Conservation (phyloP, 371 early-diverging fungal species). For the Smittium culicis region DNA sequence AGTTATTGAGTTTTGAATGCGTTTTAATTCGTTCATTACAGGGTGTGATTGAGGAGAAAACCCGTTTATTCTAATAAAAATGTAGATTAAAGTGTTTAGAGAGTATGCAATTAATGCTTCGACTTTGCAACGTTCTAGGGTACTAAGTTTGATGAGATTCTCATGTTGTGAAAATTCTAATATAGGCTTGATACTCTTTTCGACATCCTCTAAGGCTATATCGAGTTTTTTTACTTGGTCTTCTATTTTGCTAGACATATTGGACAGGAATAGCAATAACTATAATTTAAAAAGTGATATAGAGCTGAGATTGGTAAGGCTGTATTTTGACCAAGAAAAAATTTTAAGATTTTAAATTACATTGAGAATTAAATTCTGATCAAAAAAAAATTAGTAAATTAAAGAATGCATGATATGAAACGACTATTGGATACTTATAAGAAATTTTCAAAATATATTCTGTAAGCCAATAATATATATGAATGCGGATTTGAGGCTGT, state of each 20-base stretch:
- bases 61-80: conserved; percentile 24
- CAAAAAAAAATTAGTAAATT: too few relatives aligned
- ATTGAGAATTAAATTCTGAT: too few relatives aligned
- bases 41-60: conserved; percentile 28
- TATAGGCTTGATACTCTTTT: conserved; percentile 16
- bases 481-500: too few relatives aligned
- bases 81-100: conserved; percentile 26
- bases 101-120: conserved; percentile 27
- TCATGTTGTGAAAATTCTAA: conserved; percentile 19
- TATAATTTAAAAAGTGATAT: too few relatives aligned
- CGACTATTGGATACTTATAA: too few relatives aligned
- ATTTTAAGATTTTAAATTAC: too few relatives aligned
- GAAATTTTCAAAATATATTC: too few relatives aligned
- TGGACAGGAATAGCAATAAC: too few relatives aligned
- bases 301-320: too few relatives aligned
- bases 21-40: conserved; percentile 26
- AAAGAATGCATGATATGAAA: too few relatives aligned
- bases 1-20: conserved; percentile 25
- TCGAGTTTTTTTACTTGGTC: conserved; percentile 23
- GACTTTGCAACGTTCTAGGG: conserved; percentile 25
- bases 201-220: conserved; percentile 17
- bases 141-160: conserved; percentile 15
- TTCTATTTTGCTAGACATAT: conserved; percentile 9
- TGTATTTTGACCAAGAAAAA: too few relatives aligned
- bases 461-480: too few relatives aligned